Percentiles rank a stretch among this genome's conserved stretches.
These are phyloP conservation scores for Triangularia verruculosa DNA, from an alignment of 2,329 filamentous ascomycete genomes.

Conservation along the genomic window DNA sequence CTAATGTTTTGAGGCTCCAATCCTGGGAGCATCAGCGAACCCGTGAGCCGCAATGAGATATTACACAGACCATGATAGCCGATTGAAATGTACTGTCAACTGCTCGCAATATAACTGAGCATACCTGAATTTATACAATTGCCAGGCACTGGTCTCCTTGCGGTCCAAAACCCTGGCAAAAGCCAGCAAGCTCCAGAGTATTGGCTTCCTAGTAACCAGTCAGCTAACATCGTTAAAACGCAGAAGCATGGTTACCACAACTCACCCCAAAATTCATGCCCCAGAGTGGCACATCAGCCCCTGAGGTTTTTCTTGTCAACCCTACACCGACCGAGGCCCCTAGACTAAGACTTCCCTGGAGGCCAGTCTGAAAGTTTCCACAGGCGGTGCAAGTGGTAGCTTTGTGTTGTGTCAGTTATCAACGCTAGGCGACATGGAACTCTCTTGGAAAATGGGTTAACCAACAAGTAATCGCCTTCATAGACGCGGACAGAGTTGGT, in stretches of 20 bases:
- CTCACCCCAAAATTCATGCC: conserved; percentile 13
- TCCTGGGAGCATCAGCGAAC: too few relatives aligned
- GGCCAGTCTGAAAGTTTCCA: conserved; percentile 4
- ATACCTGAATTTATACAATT: too few relatives aligned
- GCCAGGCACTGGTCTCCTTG: not conserved
- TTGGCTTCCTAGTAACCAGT: not conserved
- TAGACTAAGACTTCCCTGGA: conserved; percentile 12
- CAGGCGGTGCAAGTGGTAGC: conserved; percentile 13
- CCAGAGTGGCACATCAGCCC: conserved; percentile 7
- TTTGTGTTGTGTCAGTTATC: not conserved
- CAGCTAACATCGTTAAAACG: not conserved
- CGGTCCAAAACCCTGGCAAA: conserved; percentile 1
- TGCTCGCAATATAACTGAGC: too few relatives aligned
- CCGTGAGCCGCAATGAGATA: too few relatives aligned
- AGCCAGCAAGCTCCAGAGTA: not conserved
- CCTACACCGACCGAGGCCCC: conserved; percentile 11
- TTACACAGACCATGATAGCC: too few relatives aligned
- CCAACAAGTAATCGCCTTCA: conserved; percentile 14
- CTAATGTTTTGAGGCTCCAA: too few relatives aligned
- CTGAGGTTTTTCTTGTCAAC: conserved; percentile 15
- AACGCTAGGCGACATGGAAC: not conserved
- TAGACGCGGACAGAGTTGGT: conserved; percentile 8
- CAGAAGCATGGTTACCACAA: not conserved
- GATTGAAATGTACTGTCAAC: too few relatives aligned
- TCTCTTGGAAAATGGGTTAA: not conserved